Base-by-base conservation (phyloP, 306 rosid genomes). In the Vigna nakashimae region DNA sequence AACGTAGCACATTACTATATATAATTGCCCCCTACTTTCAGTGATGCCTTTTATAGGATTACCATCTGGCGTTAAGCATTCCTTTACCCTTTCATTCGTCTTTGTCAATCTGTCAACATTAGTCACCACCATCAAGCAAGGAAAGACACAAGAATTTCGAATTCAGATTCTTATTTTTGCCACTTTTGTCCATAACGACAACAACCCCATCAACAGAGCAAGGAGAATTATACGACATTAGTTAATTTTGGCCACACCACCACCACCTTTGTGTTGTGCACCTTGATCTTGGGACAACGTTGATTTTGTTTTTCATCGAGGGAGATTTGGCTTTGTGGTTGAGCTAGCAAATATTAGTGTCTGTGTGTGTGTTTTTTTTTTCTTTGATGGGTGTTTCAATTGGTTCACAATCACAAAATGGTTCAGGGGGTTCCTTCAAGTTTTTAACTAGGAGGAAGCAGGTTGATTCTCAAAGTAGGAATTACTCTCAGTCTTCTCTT, bases 371-470 rank as follows among this genome's bases (percentile, higher is more conserved):
- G 28, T 26, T 2, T 5, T 11, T 17, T 78, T 40, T 42, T 59
- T 5, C 63, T 71, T 80, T 40, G 77, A 93, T 94, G 96, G 96
- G 96, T 40, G 57, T 85, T 49, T 71, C 65, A 74, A 85, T 8
- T 84, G 88, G 51, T 86, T 83, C 88, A 42, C 76, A 70, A 28
- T 79, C 68, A 22, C 52, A 62, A 68, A 26, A 76, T 71, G 75
- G 85, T 65, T 82, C 91, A 83, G 62, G 88, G 86, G 42, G 76
- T 79, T 81, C 87, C 20, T 76, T 84, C 26, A 86, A 75, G 69
- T 88, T 88, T 43, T 79, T 94, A 84, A 82, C 88, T 9, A 69
- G 98, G 56, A 87, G 90, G 73, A 94, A 94, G 72, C 91, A 81
- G 82, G 97, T 89, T 15, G 98, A 94, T 74, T 92, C 97, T 57